Percentiles rank a stretch among this genome's conserved stretches.
Evolutionary conservation across 2,329 filamentous ascomycete genomes (phyloP).

Genomic region (Aotearoamyces nothofagi): DNA sequence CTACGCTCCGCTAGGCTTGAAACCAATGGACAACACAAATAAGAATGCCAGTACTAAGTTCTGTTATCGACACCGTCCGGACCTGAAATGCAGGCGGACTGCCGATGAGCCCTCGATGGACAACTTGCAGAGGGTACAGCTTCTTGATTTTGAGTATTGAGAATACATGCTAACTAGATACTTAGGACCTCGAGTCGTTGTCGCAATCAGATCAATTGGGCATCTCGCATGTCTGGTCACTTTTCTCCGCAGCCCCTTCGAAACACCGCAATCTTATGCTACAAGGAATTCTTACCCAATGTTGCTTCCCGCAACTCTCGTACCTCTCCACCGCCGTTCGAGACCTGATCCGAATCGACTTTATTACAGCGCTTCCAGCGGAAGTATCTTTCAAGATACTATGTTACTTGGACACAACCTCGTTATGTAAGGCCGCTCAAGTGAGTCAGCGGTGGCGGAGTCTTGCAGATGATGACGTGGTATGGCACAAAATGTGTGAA

Average conservation of each 20-base stretch:
- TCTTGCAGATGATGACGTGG: slow-evolving; percentile 90
- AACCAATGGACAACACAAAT: slow-evolving; percentile 22
- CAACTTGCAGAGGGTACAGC: slow-evolving; percentile 63
- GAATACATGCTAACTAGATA: slow-evolving; percentile 6
- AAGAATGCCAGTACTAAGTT: slow-evolving; percentile 68
- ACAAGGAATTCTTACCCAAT: slow-evolving; percentile 88
- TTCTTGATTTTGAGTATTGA: slow-evolving; percentile 1
- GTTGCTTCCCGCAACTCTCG: slow-evolving; percentile 93
- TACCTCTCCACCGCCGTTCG: slow-evolving; percentile 81
- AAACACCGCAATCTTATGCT: slow-evolving; percentile 95
- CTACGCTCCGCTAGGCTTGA: slow-evolving; percentile 62
- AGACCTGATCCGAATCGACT: slow-evolving; percentile 95
- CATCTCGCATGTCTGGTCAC: slow-evolving; percentile 93
- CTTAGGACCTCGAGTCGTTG: slow-evolving; percentile 64
- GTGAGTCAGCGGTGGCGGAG: slow-evolving; percentile 80
- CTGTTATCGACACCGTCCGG: slow-evolving; percentile 89
- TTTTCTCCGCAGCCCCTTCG: slow-evolving; percentile 88
- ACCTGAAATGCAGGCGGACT: slow-evolving; percentile 83
- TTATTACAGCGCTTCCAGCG: slow-evolving; percentile 71
- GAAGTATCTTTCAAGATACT: slow-evolving; percentile 92
- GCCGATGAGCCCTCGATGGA: slow-evolving; percentile 96
- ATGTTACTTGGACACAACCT: slow-evolving; percentile 82
- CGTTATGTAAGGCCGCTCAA: slow-evolving; percentile 88
- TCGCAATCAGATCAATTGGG: slow-evolving; percentile 81
- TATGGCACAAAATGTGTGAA: slow-evolving; percentile 97